Conservation (phyloP, 1,139 yeast species). For the Diutina mesorugosa region DNA sequence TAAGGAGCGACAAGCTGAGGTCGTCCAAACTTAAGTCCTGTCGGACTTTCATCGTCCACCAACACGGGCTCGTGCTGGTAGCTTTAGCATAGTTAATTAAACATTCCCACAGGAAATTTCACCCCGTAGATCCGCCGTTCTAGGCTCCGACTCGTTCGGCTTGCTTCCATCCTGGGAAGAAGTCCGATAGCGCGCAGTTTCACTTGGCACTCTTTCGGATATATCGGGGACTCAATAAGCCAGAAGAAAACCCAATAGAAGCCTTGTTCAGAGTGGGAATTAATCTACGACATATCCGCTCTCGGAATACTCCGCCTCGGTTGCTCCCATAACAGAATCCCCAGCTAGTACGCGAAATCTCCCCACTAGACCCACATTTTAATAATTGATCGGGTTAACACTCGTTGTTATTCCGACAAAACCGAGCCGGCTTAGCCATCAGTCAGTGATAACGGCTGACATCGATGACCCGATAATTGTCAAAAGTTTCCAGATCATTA, state of each 20-base stretch:
- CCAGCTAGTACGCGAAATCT: too few relatives aligned
- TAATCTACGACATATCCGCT: background rate
- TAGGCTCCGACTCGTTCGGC: background rate
- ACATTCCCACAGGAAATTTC: background rate
- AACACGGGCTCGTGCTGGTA: slow-evolving; percentile 1
- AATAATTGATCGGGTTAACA: too few relatives aligned
- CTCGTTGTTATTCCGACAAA: too few relatives aligned
- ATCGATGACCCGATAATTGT: too few relatives aligned
- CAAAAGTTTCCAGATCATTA: too few relatives aligned
- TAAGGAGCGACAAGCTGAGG: background rate
- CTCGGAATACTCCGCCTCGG: background rate
- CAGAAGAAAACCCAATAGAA: background rate
- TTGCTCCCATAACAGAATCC: background rate
- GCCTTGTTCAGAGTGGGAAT: background rate
- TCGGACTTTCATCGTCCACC: background rate
- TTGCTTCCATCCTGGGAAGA: background rate
- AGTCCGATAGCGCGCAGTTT: background rate
- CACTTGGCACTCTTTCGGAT: background rate
- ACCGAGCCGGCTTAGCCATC: too few relatives aligned
- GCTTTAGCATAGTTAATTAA: background rate
- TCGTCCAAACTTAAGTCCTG: background rate
- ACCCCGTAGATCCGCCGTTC: too few relatives aligned
- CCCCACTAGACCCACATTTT: too few relatives aligned
- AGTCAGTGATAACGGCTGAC: too few relatives aligned
- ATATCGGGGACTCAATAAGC: background rate